These are phyloP conservation scores for Stromatinia cepivora DNA, from an alignment of 2,329 filamentous ascomycete species.

Conservation along the genomic window DNA sequence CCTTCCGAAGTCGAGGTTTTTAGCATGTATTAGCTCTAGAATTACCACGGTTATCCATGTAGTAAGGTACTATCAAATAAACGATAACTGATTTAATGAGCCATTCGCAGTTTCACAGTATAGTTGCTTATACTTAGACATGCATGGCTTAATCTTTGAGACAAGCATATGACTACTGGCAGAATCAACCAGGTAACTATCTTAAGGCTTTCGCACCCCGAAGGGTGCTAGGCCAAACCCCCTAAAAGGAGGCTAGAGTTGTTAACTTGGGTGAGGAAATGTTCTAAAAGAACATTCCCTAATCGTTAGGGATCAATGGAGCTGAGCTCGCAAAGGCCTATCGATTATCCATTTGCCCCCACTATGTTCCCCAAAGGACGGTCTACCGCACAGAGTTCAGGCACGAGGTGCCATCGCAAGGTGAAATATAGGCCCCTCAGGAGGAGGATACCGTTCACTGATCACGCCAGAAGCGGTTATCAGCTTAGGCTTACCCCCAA, in stretches of 20 bases:
- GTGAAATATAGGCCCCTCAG: slow-evolving; percentile 8
- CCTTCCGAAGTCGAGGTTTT: too few relatives aligned
- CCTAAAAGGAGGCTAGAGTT: too few relatives aligned
- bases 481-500: background rate
- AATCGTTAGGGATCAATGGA: too few relatives aligned
- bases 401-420: background rate
- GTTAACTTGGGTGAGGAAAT: too few relatives aligned
- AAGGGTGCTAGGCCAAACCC: too few relatives aligned
- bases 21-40: too few relatives aligned
- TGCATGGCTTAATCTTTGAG: too few relatives aligned
- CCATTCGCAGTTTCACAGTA: slow-evolving; percentile 25
- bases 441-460: slow-evolving; percentile 3
- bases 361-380: slow-evolving; percentile 5
- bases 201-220: too few relatives aligned
- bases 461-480: slow-evolving; percentile 10
- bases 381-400: slow-evolving; percentile 7
- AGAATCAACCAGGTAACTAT: too few relatives aligned
- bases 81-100: slow-evolving; percentile 28
- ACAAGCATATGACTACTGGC: too few relatives aligned
- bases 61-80: slow-evolving; percentile 28
- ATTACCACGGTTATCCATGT: slow-evolving; percentile 26
- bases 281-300: too few relatives aligned
- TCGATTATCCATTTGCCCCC: background rate
- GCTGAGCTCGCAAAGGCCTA: too few relatives aligned
- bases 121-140: slow-evolving; percentile 8